Conservation (phyloP, 371 early-diverging fungal genomes). For the Syncephalastrum racemosum region DNA sequence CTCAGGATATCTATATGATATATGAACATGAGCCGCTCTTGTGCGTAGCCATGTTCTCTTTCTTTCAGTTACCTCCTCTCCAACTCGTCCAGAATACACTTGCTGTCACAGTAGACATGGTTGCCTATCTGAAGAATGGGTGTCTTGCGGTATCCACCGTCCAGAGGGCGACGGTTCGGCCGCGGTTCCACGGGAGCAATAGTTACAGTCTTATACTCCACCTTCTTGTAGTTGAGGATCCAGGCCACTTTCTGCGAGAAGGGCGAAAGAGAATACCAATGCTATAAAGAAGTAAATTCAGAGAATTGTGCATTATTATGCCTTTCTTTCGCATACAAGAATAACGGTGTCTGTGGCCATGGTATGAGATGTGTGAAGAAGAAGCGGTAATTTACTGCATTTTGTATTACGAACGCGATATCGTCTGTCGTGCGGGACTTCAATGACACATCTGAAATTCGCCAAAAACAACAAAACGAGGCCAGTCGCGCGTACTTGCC, state of each 20-base stretch:
- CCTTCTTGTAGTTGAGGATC: conserved; percentile 38
- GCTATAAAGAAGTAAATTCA: conserved; percentile 25
- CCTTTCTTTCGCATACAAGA: too few relatives aligned
- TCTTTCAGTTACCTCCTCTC: conserved; percentile 38
- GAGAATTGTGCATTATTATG: too few relatives aligned
- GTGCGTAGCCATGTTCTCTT: neutral
- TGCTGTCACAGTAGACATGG: conserved; percentile 55
- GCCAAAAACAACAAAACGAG: too few relatives aligned
- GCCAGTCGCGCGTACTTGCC: too few relatives aligned
- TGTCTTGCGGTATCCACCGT: conserved; percentile 59
- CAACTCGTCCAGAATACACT: conserved; percentile 48
- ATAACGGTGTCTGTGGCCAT: too few relatives aligned
- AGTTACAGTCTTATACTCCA: conserved; percentile 33
- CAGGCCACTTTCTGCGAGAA: conserved; percentile 36
- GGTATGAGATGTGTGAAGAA: too few relatives aligned
- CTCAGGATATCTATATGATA: conserved; percentile 13
- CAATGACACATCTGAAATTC: too few relatives aligned
- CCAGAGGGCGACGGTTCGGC: conserved; percentile 45
- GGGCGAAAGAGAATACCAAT: conserved; percentile 34
- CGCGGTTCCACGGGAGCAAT: conserved; percentile 33
- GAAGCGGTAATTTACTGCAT: too few relatives aligned
- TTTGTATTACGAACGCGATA: too few relatives aligned
- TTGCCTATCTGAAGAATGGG: conserved; percentile 64
- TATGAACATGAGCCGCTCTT: neutral
- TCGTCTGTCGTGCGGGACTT: too few relatives aligned